Evolutionary conservation across 2,329 filamentous ascomycete genomes (phyloP).

Genomic region (Arthrobotrys conoides): DNA sequence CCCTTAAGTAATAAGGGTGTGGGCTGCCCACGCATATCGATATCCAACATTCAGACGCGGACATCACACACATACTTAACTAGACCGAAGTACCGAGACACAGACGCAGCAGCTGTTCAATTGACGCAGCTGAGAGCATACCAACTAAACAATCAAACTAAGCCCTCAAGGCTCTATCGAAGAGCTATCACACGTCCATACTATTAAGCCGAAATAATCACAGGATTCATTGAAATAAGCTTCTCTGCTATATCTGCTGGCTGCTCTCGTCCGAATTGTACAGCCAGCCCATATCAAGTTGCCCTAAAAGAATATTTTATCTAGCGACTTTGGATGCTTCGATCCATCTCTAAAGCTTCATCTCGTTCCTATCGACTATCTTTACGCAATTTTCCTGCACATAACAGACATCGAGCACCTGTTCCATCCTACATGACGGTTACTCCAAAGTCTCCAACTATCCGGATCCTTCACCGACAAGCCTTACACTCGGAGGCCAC

Average conservation of each 20-base stretch:
- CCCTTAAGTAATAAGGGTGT: conserved; percentile 27
- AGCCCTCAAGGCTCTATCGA: not conserved
- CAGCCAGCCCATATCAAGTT: not conserved
- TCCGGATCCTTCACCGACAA: conserved; percentile 33
- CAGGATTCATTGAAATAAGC: not conserved
- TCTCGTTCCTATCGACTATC: conserved; percentile 20
- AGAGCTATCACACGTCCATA: not conserved
- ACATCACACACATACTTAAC: not conserved
- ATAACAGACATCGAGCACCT: not conserved
- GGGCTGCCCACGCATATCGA: not conserved
- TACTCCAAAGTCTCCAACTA: not conserved
- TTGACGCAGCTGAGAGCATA: conserved; percentile 29
- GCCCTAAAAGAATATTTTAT: not conserved
- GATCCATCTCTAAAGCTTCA: not conserved
- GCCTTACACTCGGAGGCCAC: conserved; percentile 9
- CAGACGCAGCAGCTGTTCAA: conserved; percentile 4
- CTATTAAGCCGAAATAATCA: not conserved
- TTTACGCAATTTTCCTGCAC: conserved; percentile 1
- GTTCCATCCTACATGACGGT: conserved; percentile 18
- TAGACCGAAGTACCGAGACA: not conserved
- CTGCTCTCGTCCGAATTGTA: not conserved
- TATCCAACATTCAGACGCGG: not conserved
- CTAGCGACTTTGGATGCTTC: not conserved
- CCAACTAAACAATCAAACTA: not conserved
- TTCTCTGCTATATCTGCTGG: not conserved